A percentile compares a stretch with the other conserved stretches of the same genome.
Conservation (phyloP, 257 asterid species). For the Jasminum sambac region DNA sequence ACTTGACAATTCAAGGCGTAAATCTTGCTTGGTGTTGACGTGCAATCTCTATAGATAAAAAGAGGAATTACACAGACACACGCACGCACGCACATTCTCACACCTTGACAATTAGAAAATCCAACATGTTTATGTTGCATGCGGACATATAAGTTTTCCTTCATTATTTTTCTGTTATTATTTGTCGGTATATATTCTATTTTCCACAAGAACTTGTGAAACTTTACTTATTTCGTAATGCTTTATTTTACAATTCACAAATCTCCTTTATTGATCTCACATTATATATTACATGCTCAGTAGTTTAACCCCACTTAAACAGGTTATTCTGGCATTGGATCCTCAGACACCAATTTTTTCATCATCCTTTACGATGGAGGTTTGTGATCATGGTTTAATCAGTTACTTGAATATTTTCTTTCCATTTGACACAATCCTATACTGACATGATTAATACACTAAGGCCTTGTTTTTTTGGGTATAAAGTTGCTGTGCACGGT, state of each 20-base stretch:
- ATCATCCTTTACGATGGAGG: slow-evolving; percentile 99
- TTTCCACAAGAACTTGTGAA: slow-evolving; percentile 17
- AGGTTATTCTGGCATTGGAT: slow-evolving; percentile 99
- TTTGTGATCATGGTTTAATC: slow-evolving; percentile 32
- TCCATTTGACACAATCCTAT: slow-evolving; percentile 11
- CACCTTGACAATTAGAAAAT: slow-evolving; percentile 12
- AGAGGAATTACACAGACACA: neutral
- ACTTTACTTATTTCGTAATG: neutral
- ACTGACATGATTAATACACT: slow-evolving; percentile 7
- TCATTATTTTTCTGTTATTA: neutral
- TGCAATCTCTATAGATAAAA: neutral
- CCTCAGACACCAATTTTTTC: slow-evolving; percentile 87
- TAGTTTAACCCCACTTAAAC: slow-evolving; percentile 30
- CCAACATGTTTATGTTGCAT: slow-evolving; percentile 7
- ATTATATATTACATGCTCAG: slow-evolving; percentile 15
- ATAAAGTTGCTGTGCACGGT: too few species aligned
- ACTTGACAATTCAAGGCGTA: neutral
- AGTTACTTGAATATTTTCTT: slow-evolving; percentile 15
- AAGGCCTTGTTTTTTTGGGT: too few species aligned
- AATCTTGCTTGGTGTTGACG: too few species aligned
- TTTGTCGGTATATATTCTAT: slow-evolving; percentile 3
- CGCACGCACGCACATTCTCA: neutral
- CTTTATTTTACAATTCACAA: slow-evolving; percentile 7
- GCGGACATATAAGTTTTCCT: neutral
- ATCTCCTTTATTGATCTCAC: neutral